These are phyloP conservation scores for Xylaria sp. DNA, from an alignment of 2,329 filamentous ascomycete species.

Conservation along the genomic window DNA sequence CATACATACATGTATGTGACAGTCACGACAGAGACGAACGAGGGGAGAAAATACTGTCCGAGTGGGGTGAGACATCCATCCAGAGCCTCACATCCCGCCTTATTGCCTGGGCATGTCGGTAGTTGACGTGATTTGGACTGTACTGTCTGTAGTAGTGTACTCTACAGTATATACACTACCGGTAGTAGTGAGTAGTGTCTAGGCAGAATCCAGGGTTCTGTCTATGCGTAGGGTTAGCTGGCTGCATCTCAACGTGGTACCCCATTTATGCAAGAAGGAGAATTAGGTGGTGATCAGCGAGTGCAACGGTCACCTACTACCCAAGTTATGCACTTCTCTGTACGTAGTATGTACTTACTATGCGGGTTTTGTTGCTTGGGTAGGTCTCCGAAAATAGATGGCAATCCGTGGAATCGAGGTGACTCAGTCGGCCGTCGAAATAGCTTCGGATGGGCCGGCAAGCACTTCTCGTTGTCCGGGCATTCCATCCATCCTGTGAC, in stretches of 20 bases:
- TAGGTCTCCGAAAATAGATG: background rate
- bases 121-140: slow-evolving; percentile 24
- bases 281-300: slow-evolving; percentile 16
- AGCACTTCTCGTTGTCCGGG: background rate
- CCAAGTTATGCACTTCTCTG: too few species aligned
- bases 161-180: background rate
- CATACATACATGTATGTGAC: too few species aligned
- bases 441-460: slow-evolving; percentile 10
- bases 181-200: too few species aligned
- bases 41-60: slow-evolving; percentile 1
- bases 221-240: background rate
- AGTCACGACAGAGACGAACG: background rate
- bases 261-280: slow-evolving; percentile 20
- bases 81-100: slow-evolving; percentile 28
- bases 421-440: background rate
- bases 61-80: slow-evolving; percentile 30
- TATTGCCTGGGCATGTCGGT: slow-evolving; percentile 28
- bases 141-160: too few species aligned
- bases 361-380: background rate
- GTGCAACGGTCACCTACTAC: slow-evolving; percentile 13
- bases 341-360: too few species aligned
- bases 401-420: background rate
- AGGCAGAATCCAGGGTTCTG: too few species aligned
- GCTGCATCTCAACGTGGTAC: slow-evolving; percentile 18
- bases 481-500: background rate